phyloP scores from a whole-genome alignment of 2,329 filamentous ascomycete genomes.

The Coniochaeta ligniaria region DNA sequence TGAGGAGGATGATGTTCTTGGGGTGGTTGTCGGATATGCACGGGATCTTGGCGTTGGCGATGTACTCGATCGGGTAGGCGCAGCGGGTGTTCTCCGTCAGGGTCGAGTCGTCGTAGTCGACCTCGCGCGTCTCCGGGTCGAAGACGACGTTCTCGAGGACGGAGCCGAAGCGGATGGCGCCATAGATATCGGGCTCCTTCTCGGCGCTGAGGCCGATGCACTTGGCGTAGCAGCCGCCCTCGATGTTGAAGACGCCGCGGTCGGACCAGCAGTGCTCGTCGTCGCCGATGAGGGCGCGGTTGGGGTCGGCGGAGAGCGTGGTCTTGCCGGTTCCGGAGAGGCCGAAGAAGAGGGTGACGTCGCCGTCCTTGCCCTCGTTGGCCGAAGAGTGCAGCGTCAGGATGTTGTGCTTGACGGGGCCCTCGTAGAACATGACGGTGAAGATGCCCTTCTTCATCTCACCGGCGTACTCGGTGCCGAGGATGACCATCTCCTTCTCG shows the following conservation, averaged over 20 bases:
- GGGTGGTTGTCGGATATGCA: slow-evolving; percentile 84
- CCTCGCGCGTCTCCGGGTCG: slow-evolving; percentile 77
- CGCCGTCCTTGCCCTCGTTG: slow-evolving; percentile 89
- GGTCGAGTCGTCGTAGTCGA: slow-evolving; percentile 93
- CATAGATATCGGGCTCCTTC: slow-evolving; percentile 98
- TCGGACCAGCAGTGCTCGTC: slow-evolving; percentile 99
- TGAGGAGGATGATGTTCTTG: slow-evolving; percentile 95
- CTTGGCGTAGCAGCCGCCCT: slow-evolving; percentile 99
- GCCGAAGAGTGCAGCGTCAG: slow-evolving; percentile 97
- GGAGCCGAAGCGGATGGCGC: slow-evolving; percentile 92
- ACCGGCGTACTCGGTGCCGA: slow-evolving; percentile 96
- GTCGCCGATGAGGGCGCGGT: slow-evolving; percentile 57
- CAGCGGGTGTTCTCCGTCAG: slow-evolving; percentile 98
- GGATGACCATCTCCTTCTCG: slow-evolving; percentile 99
- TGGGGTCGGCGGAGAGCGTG: slow-evolving; percentile 1
- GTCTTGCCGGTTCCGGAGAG: slow-evolving; percentile 3
- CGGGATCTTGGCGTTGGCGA: slow-evolving; percentile 96
- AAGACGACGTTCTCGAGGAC: slow-evolving; percentile 99
- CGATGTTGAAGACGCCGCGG: slow-evolving; percentile 96
- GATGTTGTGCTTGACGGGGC: slow-evolving; percentile 99
- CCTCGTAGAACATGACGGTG: slow-evolving; percentile 99
- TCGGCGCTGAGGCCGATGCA: slow-evolving; percentile 93
- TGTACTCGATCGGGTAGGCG: slow-evolving; percentile 99
- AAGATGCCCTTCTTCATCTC: slow-evolving; percentile 99
- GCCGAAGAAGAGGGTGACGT: slow-evolving; percentile 93